Conservation (phyloP, 164 flowering plant genomes). For the Hamamelis virginiana region DNA sequence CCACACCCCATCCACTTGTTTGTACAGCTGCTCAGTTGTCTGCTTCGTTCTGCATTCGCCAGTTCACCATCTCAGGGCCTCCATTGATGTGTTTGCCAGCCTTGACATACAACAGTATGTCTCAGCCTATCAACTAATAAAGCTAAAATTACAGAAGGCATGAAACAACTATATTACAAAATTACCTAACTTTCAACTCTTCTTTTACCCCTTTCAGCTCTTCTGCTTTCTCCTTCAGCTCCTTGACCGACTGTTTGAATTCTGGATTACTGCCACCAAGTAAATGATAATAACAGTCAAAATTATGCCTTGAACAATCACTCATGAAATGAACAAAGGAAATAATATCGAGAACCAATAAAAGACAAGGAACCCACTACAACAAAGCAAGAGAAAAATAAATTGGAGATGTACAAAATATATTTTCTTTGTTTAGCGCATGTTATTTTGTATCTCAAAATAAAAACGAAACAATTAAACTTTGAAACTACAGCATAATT, state of each 20-base stretch:
- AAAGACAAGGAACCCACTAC: not conserved
- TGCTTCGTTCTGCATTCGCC: conserved; percentile 96
- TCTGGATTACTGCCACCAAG: conserved; percentile 57
- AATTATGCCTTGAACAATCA: too few species aligned
- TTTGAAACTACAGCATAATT: too few species aligned
- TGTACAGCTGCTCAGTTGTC: conserved; percentile 91
- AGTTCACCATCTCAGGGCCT: conserved; percentile 77
- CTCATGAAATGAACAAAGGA: not conserved
- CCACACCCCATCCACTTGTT: conserved; percentile 89
- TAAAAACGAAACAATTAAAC: too few species aligned
- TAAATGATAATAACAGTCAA: not conserved
- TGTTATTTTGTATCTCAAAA: too few species aligned
- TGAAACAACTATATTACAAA: conserved; percentile 7
- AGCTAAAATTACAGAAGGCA: conserved; percentile 8
- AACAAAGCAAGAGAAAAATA: not conserved
- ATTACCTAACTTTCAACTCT: conserved; percentile 75
- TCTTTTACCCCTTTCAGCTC: conserved; percentile 75
- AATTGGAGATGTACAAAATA: too few species aligned
- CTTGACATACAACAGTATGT: conserved; percentile 91
- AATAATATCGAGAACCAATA: not conserved
- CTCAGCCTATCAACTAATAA: conserved; percentile 54
- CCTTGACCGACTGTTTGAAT: conserved; percentile 70
- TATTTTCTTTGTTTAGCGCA: too few species aligned
- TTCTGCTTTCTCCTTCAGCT: conserved; percentile 80
- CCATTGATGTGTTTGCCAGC: conserved; percentile 58